Conservation (phyloP, 2,329 filamentous ascomycete species). For the Cordyceps cicadae region DNA sequence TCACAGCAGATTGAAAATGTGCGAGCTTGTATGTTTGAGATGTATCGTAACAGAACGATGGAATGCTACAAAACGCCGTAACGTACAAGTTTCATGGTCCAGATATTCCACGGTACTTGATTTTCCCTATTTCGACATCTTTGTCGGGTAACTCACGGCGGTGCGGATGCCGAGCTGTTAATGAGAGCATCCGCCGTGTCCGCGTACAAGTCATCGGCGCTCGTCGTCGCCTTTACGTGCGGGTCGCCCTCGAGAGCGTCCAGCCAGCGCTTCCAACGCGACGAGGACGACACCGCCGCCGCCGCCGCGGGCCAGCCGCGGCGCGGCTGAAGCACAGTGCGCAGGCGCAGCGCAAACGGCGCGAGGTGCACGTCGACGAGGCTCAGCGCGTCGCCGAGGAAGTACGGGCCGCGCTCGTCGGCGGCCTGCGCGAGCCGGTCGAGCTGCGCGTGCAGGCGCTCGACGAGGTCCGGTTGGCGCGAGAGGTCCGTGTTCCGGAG, state of each 20-base stretch:
- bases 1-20: background rate
- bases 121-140: background rate
- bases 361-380: conserved; percentile 69
- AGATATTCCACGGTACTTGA: background rate
- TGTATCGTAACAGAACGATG: background rate
- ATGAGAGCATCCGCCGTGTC: conserved; percentile 51
- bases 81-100: background rate
- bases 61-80: background rate
- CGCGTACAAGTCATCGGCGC: conserved; percentile 43
- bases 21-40: background rate
- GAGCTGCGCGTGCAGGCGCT: conserved; percentile 59
- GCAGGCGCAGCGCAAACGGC: conserved; percentile 63
- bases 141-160: background rate
- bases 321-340: conserved; percentile 56
- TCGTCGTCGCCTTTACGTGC: conserved; percentile 59
- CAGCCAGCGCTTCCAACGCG: conserved; percentile 62
- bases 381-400: conserved; percentile 44
- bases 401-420: conserved; percentile 57
- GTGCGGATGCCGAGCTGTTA: conserved; percentile 4
- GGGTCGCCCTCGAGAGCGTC: conserved; percentile 58
- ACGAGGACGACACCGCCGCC: conserved; percentile 37
- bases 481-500: conserved; percentile 55
- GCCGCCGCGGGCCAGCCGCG: conserved; percentile 29
- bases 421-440: conserved; percentile 39
- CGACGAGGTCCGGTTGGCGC: conserved; percentile 50